A percentile compares a stretch with the other conserved stretches of the same genome.
Conservation (phyloP, 306 rosid genomes). For the Carpinus viminea region DNA sequence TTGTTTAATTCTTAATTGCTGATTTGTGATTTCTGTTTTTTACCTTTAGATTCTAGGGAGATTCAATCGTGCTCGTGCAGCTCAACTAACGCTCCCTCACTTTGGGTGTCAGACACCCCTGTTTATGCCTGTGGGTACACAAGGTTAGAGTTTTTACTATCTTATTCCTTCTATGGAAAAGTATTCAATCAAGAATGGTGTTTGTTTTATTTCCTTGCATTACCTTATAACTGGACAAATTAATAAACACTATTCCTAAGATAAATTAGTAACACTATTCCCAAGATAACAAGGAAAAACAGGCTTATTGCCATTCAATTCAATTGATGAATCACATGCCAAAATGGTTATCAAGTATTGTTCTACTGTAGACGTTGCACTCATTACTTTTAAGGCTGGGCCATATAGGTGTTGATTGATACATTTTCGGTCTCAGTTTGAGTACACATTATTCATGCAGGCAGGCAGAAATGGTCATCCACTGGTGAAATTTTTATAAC, state of each 20-base stretch:
- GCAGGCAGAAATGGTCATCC: background rate
- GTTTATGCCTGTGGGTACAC: constrained; percentile 98
- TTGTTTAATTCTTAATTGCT: constrained; percentile 6
- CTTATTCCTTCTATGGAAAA: background rate
- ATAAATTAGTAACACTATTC: background rate
- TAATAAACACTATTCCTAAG: background rate
- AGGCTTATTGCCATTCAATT: background rate
- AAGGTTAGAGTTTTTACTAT: constrained; percentile 54
- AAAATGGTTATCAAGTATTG: background rate
- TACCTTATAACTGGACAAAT: background rate
- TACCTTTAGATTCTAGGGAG: constrained; percentile 67
- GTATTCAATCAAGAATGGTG: too few relatives aligned
- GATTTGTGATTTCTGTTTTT: constrained; percentile 9
- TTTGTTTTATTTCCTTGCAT: background rate
- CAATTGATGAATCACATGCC: background rate
- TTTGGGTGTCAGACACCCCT: constrained; percentile 78
- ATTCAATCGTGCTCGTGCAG: constrained; percentile 95
- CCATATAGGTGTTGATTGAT: background rate
- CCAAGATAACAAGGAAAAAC: background rate
- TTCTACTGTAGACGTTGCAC: background rate
- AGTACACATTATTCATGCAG: background rate
- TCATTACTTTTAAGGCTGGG: background rate
- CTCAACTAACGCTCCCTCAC: constrained; percentile 82
- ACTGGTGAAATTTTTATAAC: constrained; percentile 13
- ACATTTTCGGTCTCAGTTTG: background rate